Conservation (phyloP, 768 basidiomycete genomes). For the Termitomyces sp. region DNA sequence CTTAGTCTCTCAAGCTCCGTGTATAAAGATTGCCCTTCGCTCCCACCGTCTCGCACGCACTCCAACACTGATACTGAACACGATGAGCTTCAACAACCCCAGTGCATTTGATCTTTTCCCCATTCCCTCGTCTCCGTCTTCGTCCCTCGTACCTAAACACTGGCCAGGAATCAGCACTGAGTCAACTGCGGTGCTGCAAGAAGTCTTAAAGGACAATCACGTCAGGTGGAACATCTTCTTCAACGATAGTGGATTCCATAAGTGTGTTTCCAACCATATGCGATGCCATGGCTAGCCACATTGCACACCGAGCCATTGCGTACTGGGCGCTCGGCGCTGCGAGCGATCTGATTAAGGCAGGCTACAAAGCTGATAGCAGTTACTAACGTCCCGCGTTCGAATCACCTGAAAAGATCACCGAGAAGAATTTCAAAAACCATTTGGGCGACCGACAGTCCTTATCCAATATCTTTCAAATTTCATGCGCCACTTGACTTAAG, state of each 20-base stretch:
- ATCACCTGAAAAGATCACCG: constrained; percentile 42
- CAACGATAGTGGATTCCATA: constrained; percentile 49
- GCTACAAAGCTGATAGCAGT: constrained; percentile 29
- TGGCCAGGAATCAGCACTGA: constrained; percentile 33
- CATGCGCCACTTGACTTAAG: not conserved
- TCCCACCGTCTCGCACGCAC: not conserved
- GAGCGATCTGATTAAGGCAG: constrained; percentile 29
- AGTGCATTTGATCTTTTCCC: constrained; percentile 25
- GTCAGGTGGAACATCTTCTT: constrained; percentile 45
- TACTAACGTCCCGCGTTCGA: constrained; percentile 33
- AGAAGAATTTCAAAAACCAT: constrained; percentile 47
- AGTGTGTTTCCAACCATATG: constrained; percentile 30
- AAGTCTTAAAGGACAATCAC: constrained; percentile 48
- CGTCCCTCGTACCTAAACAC: constrained; percentile 23
- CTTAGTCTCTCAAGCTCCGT: not conserved
- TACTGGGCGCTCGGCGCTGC: constrained; percentile 26
- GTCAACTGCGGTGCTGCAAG: constrained; percentile 25
- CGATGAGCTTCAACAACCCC: not conserved
- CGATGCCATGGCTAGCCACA: constrained; percentile 19
- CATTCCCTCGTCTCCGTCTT: constrained; percentile 22
- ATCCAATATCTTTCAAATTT: not conserved
- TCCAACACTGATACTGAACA: not conserved
- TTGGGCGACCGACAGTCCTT: constrained; percentile 52
- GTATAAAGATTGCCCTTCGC: not conserved
- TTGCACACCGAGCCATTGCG: constrained; percentile 25